phyloP scores from a whole-genome alignment of 257 asterid species.

The Solanum neorickii region DNA sequence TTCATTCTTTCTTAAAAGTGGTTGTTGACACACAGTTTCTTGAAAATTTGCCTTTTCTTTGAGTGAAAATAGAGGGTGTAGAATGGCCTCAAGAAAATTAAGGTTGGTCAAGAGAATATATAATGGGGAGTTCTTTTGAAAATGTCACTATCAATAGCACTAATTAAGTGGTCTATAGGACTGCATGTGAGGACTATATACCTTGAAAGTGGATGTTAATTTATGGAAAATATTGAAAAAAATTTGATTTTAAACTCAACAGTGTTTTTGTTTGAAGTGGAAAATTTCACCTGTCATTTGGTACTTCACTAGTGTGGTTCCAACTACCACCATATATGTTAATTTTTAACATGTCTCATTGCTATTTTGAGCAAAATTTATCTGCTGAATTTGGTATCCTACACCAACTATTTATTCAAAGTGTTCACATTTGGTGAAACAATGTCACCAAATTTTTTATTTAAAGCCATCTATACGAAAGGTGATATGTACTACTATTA shows the following conservation, averaged over 20 bases:
- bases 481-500: slow-evolving; percentile 6
- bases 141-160: neutral
- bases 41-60: neutral
- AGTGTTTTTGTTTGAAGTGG: neutral
- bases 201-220: neutral
- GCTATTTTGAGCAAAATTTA: slow-evolving; percentile 8
- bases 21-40: neutral
- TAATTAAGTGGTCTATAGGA: neutral
- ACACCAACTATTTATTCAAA: neutral
- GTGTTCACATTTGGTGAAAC: slow-evolving; percentile 21
- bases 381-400: neutral
- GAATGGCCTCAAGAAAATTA: slow-evolving; percentile 9
- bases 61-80: slow-evolving; percentile 3
- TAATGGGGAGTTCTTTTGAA: slow-evolving; percentile 12
- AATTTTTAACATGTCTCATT: neutral
- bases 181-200: neutral
- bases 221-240: neutral
- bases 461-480: slow-evolving; percentile 24
- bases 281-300: neutral
- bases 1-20: slow-evolving; percentile 11
- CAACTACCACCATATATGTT: neutral
- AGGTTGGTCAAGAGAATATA: slow-evolving; percentile 22
- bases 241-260: neutral
- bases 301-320: neutral
- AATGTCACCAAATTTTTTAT: slow-evolving; percentile 22